Conservation (phyloP, 2,329 filamentous ascomycete species). For the Pseudocercospora fijiensis region DNA sequence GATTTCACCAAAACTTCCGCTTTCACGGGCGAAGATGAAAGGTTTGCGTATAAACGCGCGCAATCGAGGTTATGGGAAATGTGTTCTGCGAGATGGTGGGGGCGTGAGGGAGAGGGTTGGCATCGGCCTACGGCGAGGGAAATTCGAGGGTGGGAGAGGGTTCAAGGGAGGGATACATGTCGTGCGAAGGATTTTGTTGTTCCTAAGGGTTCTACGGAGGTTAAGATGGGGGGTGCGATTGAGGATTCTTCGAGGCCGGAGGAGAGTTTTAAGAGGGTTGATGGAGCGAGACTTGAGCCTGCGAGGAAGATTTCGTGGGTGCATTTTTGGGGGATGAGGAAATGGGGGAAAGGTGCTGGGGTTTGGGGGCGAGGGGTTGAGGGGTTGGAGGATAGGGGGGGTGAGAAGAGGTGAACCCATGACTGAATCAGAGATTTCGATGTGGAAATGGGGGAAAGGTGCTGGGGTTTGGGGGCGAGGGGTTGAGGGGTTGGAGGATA, state of each 20-base stretch:
- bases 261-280: constrained; percentile 45
- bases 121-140: constrained; percentile 65
- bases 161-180: not conserved
- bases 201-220: constrained; percentile 20
- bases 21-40: constrained; percentile 78
- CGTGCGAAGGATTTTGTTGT: not conserved
- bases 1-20: constrained; percentile 67
- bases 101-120: constrained; percentile 60
- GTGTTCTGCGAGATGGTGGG: constrained; percentile 71
- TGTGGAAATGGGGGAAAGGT: constrained; percentile 54
- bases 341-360: constrained; percentile 55
- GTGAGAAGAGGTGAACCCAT: constrained; percentile 34
- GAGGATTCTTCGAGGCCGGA: constrained; percentile 37
- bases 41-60: constrained; percentile 77
- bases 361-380: constrained; percentile 54
- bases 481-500: constrained; percentile 48
- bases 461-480: constrained; percentile 55
- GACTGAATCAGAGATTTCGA: no score
- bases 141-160: constrained; percentile 65
- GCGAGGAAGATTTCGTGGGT: constrained; percentile 54
- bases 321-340: constrained; percentile 56
- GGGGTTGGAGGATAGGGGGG: constrained; percentile 44
- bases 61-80: constrained; percentile 79
- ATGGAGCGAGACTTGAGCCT: constrained; percentile 40
- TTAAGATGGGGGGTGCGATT: constrained; percentile 25